phyloP scores from a whole-genome alignment of 768 basidiomycete genomes.

The Plicaturopsis crispa region DNA sequence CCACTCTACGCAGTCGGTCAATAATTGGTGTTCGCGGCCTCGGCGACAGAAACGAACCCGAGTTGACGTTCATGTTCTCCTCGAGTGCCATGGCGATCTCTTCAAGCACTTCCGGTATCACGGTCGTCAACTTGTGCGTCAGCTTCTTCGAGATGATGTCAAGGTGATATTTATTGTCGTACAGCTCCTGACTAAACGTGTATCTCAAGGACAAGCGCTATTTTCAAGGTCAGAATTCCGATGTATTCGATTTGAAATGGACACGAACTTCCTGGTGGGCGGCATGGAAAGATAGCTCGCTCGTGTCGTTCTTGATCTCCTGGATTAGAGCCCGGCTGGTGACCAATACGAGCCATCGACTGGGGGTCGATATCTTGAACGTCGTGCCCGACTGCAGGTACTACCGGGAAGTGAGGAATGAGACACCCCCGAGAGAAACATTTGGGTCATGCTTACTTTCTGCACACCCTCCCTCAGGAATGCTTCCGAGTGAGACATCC shows the following conservation, averaged over 20 bases:
- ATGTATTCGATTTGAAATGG: too few relatives aligned
- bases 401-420: not conserved
- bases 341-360: not conserved
- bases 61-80: not conserved
- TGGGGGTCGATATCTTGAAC: not conserved
- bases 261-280: too few relatives aligned
- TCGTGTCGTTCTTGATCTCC: too few relatives aligned
- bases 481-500: not conserved
- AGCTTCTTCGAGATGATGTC: too few relatives aligned
- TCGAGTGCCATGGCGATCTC: not conserved
- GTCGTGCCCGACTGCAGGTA: too few relatives aligned
- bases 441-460: not conserved
- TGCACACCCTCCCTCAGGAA: not conserved
- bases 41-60: not conserved
- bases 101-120: slow-evolving; percentile 1
- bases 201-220: not conserved
- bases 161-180: too few relatives aligned
- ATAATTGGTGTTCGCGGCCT: not conserved
- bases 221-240: too few relatives aligned
- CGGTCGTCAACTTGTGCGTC: slow-evolving; percentile 12
- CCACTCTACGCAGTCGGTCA: not conserved
- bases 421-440: too few relatives aligned
- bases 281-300: too few relatives aligned
- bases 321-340: not conserved
- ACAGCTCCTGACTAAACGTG: not conserved